phyloP scores from a whole-genome alignment of 495 filamentous ascomycete genomes.

The Bathelium albidoporum region DNA sequence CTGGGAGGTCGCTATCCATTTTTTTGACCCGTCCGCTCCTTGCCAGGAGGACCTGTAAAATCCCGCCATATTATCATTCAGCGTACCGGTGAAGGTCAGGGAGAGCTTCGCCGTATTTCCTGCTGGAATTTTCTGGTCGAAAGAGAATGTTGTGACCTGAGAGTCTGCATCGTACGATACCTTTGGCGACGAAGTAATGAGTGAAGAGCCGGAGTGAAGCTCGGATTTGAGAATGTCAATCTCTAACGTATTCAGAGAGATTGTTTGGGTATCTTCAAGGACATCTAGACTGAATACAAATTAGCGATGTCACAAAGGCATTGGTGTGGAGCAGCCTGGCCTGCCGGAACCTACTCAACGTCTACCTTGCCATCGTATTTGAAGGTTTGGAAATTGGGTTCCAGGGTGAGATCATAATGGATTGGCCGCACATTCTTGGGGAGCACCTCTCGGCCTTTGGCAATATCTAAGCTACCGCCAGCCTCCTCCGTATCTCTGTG shows the following conservation, averaged over 20 bases:
- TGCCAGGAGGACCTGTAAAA: constrained; percentile 74
- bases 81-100: constrained; percentile 54
- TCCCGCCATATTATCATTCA: constrained; percentile 75
- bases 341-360: constrained; percentile 46
- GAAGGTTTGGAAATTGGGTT: constrained; percentile 61
- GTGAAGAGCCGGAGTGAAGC: constrained; percentile 45
- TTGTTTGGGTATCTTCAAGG: constrained; percentile 69
- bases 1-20: constrained; percentile 65
- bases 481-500: constrained; percentile 24
- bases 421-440: constrained; percentile 59
- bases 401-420: constrained; percentile 63
- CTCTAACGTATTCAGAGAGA: constrained; percentile 80
- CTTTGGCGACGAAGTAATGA: constrained; percentile 46
- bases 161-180: constrained; percentile 51
- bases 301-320: neutral
- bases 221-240: constrained; percentile 71
- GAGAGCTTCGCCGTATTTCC: constrained; percentile 53
- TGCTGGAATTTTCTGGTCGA: constrained; percentile 47
- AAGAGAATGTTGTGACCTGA: constrained; percentile 55
- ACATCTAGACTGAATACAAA: constrained; percentile 51
- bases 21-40: constrained; percentile 49
- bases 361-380: constrained; percentile 59
- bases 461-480: constrained; percentile 35
- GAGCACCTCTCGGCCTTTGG: constrained; percentile 50
- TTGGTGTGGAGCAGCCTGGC: neutral